phyloP scores from a whole-genome alignment of 768 basidiomycete genomes.

The Russula compacta region DNA sequence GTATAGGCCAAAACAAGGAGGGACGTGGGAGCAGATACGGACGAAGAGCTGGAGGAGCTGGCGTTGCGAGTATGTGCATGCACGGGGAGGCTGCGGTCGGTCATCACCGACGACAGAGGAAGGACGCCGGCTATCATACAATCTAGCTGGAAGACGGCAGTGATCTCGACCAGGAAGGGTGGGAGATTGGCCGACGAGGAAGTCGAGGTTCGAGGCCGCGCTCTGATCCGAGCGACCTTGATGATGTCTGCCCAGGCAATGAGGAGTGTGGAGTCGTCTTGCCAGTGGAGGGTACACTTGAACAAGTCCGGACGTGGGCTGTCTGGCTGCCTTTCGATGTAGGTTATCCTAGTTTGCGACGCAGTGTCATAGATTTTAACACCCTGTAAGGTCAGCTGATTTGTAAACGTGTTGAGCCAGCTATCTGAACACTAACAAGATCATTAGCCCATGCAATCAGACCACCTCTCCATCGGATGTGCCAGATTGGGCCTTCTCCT shows the following conservation, averaged over 20 bases:
- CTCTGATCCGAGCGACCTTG: slow-evolving; percentile 77
- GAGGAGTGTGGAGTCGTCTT: slow-evolving; percentile 82
- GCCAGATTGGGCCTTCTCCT: slow-evolving; percentile 94
- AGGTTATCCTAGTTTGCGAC: slow-evolving; percentile 70
- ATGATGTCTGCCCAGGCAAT: slow-evolving; percentile 92
- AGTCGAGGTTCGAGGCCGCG: slow-evolving; percentile 40
- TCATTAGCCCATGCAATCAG: slow-evolving; percentile 98
- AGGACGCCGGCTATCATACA: slow-evolving; percentile 91
- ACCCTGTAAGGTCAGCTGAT: slow-evolving; percentile 42
- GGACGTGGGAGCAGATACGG: slow-evolving; percentile 41
- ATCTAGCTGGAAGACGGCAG: slow-evolving; percentile 86
- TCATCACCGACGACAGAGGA: slow-evolving; percentile 47
- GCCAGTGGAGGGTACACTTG: slow-evolving; percentile 88
- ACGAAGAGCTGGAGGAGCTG: slow-evolving; percentile 22
- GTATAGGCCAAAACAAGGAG: slow-evolving; percentile 86
- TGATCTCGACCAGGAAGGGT: slow-evolving; percentile 75
- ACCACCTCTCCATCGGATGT: slow-evolving; percentile 73
- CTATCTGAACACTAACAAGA: slow-evolving; percentile 39
- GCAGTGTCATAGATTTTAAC: slow-evolving; percentile 87
- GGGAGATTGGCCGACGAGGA: slow-evolving; percentile 40
- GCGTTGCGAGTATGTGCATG: slow-evolving; percentile 8
- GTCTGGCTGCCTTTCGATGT: slow-evolving; percentile 72
- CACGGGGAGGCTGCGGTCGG: slow-evolving; percentile 18
- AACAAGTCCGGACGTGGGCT: slow-evolving; percentile 91
- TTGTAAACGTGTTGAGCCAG: background rate